Conservation (phyloP, 306 rosid genomes). For the Fragaria vesca region DNA sequence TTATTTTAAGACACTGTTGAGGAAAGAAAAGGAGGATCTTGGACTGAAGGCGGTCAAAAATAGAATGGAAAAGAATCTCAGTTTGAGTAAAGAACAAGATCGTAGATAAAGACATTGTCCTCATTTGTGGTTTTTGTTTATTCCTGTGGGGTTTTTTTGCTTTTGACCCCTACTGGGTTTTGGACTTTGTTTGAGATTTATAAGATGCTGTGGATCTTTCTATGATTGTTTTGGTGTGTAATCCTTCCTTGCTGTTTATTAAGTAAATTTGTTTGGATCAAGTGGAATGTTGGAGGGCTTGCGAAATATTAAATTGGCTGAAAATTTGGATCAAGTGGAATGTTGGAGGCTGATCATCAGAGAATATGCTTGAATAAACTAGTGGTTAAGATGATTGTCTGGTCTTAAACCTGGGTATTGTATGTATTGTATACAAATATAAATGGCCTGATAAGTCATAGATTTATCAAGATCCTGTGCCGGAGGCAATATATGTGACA, state of each 20-base stretch:
- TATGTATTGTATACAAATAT: not conserved
- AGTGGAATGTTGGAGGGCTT: conserved; percentile 16
- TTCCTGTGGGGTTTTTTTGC: conserved; percentile 37
- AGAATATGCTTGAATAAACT: not conserved
- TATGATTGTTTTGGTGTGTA: conserved; percentile 44
- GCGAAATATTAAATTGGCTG: not conserved
- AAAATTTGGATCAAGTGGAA: conserved; percentile 32
- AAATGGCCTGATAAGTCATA: not conserved
- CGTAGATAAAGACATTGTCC: conserved; percentile 32
- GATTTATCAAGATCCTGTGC: not conserved
- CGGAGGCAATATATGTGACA: not conserved
- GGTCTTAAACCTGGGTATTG: not conserved
- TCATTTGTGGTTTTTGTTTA: conserved; percentile 30
- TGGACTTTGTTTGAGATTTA: conserved; percentile 26
- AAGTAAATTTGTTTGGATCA: conserved; percentile 24
- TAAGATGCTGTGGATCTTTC: conserved; percentile 22
- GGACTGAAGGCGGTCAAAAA: conserved; percentile 62
- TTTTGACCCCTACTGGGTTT: conserved; percentile 30
- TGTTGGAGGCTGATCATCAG: not conserved
- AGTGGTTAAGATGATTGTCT: conserved; percentile 3
- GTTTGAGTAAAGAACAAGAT: conserved; percentile 40
- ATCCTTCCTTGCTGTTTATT: conserved; percentile 27
- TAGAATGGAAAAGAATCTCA: conserved; percentile 27
- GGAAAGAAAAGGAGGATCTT: conserved; percentile 57
- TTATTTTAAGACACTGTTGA: conserved; percentile 20